phyloP scores from a whole-genome alignment of 2,329 filamentous ascomycete genomes.

The Aspergillus fumigatus region DNA sequence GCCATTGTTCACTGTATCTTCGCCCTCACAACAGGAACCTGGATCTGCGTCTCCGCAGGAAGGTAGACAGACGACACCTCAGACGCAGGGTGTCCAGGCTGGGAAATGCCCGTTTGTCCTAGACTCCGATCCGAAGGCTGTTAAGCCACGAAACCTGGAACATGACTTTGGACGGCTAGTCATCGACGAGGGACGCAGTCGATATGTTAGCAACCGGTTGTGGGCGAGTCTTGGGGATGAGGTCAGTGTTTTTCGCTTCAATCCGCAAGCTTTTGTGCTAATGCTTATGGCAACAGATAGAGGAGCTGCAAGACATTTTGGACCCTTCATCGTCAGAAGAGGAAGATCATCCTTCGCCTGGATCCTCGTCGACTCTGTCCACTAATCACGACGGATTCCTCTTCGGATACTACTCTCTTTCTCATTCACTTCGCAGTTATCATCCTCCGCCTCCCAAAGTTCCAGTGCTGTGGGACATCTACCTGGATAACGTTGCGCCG shows the following conservation, averaged over 20 bases:
- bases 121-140: conserved; percentile 20
- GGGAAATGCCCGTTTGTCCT: conserved; percentile 12
- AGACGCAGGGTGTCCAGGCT: not conserved
- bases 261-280: not conserved
- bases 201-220: conserved; percentile 60
- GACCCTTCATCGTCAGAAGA: conserved; percentile 56
- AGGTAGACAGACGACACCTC: not conserved
- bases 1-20: conserved; percentile 1
- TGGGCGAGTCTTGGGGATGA: conserved; percentile 60
- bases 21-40: conserved; percentile 9
- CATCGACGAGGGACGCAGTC: conserved; percentile 55
- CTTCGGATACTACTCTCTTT: conserved; percentile 56
- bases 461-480: conserved; percentile 53
- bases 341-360: conserved; percentile 48
- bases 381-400: conserved; percentile 55
- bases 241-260: conserved; percentile 29
- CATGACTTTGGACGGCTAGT: conserved; percentile 54
- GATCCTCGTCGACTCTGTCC: conserved; percentile 31
- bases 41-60: not conserved
- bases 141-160: conserved; percentile 26
- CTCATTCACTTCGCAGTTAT: conserved; percentile 51
- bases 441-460: conserved; percentile 52
- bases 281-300: conserved; percentile 40
- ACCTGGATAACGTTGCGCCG: conserved; percentile 58
- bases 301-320: conserved; percentile 59